These are phyloP conservation scores for Telfairia occidentalis DNA, from an alignment of 331 rosid species.

Conservation along the genomic window DNA sequence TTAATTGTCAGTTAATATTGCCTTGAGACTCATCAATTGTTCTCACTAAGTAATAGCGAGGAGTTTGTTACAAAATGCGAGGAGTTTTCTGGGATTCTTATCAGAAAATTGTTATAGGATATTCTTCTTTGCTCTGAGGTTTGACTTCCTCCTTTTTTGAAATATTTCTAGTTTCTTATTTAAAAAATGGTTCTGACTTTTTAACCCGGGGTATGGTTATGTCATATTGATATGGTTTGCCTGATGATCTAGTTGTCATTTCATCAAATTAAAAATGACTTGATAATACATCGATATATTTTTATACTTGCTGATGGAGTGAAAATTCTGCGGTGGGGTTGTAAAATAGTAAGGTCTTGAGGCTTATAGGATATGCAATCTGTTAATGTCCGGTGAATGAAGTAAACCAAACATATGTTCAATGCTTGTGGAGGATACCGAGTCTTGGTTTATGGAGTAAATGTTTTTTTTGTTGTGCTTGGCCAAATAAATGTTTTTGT, in stretches of 20 bases:
- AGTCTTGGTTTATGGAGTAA: not conserved
- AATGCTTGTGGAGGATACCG: not conserved
- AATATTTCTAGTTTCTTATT: not conserved
- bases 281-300: not conserved
- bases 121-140: not conserved
- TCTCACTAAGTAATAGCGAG: not conserved
- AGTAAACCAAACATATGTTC: not conserved
- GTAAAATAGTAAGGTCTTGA: not conserved
- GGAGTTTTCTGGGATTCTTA: not conserved
- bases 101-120: not conserved
- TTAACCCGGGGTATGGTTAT: not conserved
- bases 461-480: not conserved
- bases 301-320: not conserved
- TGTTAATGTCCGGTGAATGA: not conserved
- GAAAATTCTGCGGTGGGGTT: not conserved
- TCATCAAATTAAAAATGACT: not conserved
- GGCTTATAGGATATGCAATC: not conserved
- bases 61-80: not conserved
- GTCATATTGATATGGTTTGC: not conserved
- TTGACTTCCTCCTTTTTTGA: not conserved
- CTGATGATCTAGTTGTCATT: not conserved
- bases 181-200: not conserved
- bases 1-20: not conserved
- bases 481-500: slow-evolving; percentile 15
- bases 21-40: not conserved